phyloP scores from a whole-genome alignment of 2,329 filamentous ascomycete species.

The Penicillium polonicum region DNA sequence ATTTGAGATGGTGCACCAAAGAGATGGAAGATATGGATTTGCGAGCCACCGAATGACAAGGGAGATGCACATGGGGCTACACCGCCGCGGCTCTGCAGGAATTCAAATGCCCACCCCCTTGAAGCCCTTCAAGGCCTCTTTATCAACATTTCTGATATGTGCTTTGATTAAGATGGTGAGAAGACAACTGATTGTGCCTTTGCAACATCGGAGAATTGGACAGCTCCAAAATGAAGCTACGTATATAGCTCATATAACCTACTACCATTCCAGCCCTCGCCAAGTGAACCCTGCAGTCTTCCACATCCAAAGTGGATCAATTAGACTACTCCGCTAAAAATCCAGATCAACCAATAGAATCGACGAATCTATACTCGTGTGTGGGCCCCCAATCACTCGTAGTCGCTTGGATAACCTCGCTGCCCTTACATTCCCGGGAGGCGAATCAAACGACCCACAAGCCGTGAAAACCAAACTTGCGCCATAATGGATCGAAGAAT shows the following conservation, averaged over 20 bases:
- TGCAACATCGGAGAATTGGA: not conserved
- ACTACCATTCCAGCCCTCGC: not conserved
- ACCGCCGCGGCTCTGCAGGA: not conserved
- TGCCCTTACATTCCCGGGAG: not conserved
- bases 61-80: not conserved
- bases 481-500: not conserved
- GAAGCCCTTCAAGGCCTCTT: not conserved
- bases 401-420: constrained; percentile 11
- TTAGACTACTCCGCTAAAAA: constrained; percentile 5
- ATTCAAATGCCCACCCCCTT: not conserved
- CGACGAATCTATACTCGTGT: not conserved
- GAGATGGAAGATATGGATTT: not conserved
- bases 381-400: constrained; percentile 7
- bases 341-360: not conserved
- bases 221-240: not conserved
- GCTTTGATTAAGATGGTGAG: no score
- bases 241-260: not conserved
- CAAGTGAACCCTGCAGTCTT: not conserved
- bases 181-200: not conserved
- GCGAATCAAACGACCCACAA: constrained; percentile 7
- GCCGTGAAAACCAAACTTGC: not conserved
- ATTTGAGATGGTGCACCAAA: not conserved
- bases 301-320: not conserved
- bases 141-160: not conserved
- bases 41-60: not conserved